Evolutionary conservation across 75 land plant species (phyloP).

Genomic region (Azolla pinnata): DNA sequence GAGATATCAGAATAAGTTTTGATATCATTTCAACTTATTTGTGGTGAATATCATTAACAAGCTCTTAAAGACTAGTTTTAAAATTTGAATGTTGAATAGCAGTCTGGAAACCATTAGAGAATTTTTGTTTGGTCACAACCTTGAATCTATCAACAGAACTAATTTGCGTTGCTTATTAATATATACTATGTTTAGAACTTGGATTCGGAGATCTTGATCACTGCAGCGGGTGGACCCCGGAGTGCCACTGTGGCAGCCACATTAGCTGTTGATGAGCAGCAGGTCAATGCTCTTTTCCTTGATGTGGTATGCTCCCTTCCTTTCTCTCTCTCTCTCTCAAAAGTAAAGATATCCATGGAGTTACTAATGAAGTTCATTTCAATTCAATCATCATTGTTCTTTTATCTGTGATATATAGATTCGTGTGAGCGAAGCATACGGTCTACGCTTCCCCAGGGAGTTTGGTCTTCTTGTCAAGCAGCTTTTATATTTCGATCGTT

Average conservation of each 20-base stretch:
- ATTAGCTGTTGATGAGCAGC: conserved; percentile 75
- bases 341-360: no score
- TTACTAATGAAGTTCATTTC: no score
- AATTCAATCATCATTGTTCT: no score
- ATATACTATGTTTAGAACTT: conserved; percentile 56
- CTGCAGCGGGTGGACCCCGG: conserved; percentile 59
- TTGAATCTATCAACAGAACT: no score
- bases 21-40: not conserved
- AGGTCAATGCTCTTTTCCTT: conserved; percentile 90
- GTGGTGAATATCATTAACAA: not conserved
- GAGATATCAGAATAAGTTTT: not conserved
- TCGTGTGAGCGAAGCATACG: conserved; percentile 88
- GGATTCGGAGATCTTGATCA: conserved; percentile 74
- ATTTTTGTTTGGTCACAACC: no score
- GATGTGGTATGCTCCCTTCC: conserved; percentile 62
- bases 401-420: conserved; percentile 35
- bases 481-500: conserved; percentile 92
- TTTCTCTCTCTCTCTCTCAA: no score
- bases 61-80: no score
- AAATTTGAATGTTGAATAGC: no score
- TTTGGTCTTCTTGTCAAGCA: conserved; percentile 97
- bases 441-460: conserved; percentile 92
- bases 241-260: conserved; percentile 75
- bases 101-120: no score
- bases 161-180: no score